Percentiles rank a stretch among this genome's conserved stretches.
phyloP scores from a whole-genome alignment of 2,329 filamentous ascomycete genomes.

The Cercospora zeae-maydis region DNA sequence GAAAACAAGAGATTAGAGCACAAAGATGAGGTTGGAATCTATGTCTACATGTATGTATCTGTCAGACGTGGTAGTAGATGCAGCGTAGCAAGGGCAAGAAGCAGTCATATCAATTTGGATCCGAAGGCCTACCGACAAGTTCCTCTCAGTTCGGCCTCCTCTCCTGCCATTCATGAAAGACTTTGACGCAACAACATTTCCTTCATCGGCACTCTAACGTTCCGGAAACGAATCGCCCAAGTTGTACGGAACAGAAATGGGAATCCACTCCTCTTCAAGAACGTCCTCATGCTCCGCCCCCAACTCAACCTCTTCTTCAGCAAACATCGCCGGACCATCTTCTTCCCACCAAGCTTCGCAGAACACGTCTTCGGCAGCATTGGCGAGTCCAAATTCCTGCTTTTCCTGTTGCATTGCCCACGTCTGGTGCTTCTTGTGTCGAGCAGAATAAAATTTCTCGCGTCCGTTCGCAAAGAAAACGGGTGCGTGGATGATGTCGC shows the following conservation, averaged over 20 bases:
- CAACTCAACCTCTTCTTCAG: neutral
- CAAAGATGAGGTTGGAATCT: too few species aligned
- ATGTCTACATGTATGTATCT: too few species aligned
- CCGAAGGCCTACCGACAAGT: too few species aligned
- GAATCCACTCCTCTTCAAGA: neutral
- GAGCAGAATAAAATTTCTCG: neutral
- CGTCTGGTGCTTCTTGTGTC: neutral
- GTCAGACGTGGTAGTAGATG: too few species aligned
- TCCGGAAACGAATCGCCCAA: neutral
- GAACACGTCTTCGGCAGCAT: too few species aligned
- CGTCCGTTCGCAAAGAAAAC: neutral
- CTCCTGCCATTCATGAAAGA: too few species aligned
- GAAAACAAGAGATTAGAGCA: too few species aligned
- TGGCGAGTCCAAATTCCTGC: neutral
- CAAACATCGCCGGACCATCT: neutral
- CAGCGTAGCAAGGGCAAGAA: too few species aligned
- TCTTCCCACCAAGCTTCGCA: neutral
- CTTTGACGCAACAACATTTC: too few species aligned
- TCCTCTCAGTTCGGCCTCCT: too few species aligned
- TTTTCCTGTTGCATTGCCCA: neutral
- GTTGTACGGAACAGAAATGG: neutral
- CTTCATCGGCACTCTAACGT: too few species aligned
- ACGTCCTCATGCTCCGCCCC: neutral
- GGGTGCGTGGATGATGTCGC: neutral
- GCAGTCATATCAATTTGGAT: too few species aligned